A percentile compares a stretch with the other conserved stretches of the same genome.
Evolutionary conservation across 2,329 filamentous ascomycete genomes (phyloP).

Genomic region (Coleophoma cylindrospora): DNA sequence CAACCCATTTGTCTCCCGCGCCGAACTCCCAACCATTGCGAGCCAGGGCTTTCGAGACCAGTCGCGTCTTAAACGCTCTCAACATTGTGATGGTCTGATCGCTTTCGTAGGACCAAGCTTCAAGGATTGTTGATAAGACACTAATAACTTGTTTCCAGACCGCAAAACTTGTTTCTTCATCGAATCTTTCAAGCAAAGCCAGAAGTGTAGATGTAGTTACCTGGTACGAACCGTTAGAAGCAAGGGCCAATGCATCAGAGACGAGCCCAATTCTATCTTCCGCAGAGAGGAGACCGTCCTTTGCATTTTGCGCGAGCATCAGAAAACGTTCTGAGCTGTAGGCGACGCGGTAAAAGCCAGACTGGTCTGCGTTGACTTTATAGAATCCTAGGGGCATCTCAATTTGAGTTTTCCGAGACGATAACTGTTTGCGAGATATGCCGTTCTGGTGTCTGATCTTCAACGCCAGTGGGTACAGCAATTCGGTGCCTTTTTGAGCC

Average conservation of each 20-base stretch:
- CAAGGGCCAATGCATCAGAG: constrained; percentile 61
- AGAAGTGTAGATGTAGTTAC: constrained; percentile 5
- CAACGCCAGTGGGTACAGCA: constrained; percentile 61
- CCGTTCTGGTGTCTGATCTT: constrained; percentile 58
- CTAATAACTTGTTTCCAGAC: constrained; percentile 8
- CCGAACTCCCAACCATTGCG: constrained; percentile 5
- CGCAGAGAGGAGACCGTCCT: constrained; percentile 51
- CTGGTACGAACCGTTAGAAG: constrained; percentile 19
- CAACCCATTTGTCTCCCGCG: constrained; percentile 1
- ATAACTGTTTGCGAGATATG: constrained; percentile 12
- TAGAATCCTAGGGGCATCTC: constrained; percentile 57
- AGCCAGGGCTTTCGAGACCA: neutral
- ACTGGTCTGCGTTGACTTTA: constrained; percentile 68
- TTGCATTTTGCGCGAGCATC: constrained; percentile 53
- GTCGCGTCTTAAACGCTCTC: constrained; percentile 2
- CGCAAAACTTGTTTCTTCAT: constrained; percentile 5
- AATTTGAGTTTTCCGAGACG: constrained; percentile 45
- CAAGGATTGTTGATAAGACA: constrained; percentile 2
- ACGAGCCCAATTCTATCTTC: constrained; percentile 69
- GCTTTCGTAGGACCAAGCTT: constrained; percentile 7
- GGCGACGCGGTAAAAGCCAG: constrained; percentile 61
- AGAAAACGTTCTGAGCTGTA: constrained; percentile 58
- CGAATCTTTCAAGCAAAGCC: constrained; percentile 2
- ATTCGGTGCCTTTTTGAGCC: constrained; percentile 46
- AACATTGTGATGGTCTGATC: neutral